Evolutionary conservation across 495 filamentous ascomycete species (phyloP), one percentile per base, ranked within the genome.

Genomic region (Clohesyomyces aquaticus): DNA sequence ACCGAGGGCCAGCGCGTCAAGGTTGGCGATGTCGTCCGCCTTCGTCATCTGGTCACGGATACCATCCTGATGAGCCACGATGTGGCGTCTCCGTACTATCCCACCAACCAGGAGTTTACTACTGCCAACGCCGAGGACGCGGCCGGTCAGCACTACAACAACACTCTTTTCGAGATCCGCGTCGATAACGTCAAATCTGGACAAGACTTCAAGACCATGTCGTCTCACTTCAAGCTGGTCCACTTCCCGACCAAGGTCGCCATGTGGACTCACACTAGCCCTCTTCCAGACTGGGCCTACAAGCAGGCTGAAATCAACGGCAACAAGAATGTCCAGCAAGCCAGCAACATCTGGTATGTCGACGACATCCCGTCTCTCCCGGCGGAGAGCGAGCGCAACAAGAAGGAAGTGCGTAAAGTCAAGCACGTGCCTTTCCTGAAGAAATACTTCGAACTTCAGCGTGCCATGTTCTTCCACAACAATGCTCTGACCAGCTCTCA

Each of bases 401-500:
- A 80, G 38, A 91, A 85, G 76, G 82, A 88, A 67, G 83, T 87
- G 68, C 85, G 82, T 64, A 83, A 95, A 74, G 80, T 91, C 72
- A 96, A 95, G 78, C 80, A 81, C 14, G 70, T 97, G 58, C 84
- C 93, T 32, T 98, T 98, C 85, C 76, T 96, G 59, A 88, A 82
- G 72, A 98, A 98, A 77, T 98, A 94, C 81, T 83, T 97, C 61
- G 95, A 98, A 79, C 83, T 98, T 57, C 94, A 98, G 74, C 87
- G 94, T 41, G 91, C 94, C 52, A 98, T 98, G 90, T 98, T 98
- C 84, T 93, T 85, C 83, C 94, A 98, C 80, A 98, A 98, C 81
- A 98, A 93, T 76, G 93, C 94, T 65, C 78, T 98, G 73, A 98
- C 94, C 35, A 93, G 90, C 77, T 95, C 90, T 71, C 94, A 98